Evolutionary conservation across 768 basidiomycete genomes (phyloP), one percentile per base, ranked within the genome.

Genomic region (Termitomyces sp.): DNA sequence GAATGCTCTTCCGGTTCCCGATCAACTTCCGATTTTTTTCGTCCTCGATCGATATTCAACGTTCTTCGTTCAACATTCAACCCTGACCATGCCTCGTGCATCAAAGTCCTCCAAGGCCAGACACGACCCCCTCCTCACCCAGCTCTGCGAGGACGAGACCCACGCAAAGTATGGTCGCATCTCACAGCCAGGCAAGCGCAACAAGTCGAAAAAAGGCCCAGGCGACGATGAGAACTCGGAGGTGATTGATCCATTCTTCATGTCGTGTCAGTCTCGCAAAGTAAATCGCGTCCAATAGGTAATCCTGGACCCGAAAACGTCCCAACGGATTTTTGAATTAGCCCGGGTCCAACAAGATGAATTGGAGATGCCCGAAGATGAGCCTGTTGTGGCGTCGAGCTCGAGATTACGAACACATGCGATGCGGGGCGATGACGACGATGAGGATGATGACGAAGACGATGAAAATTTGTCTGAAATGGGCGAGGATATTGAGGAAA

Each of bases 301-400:
- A 43, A 83, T 85, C 19, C 69, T 95, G 59, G 91, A 94, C 67
- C 81, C 87, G 3, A 92, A 89, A 72, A 89, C 87, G 6, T 96
- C 94, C 0, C 79, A 81, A 58, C 87, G 85, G 63, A 97, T 99
- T 48, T 89, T 99, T 62, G 90, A 95, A 69, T 83, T 99, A 54
- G 96, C 96, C 16, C 81, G 83, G 67, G 88, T 91, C 63, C 96
- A 99, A 71, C 95, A 98, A 72, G 88, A 93, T 68, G 95, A 98
- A 67, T 72, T 95, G 4, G 85, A 84, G 53, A 79, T 84, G 63
- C 75, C 76, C 17, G 81, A 83, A 19, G 78, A 76, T 19, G 74
- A 75, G 19, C 72, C 75, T 12, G 63, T 69, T 29, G 65, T 63
- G 35, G 64, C 73, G 47, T 55, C 56, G 14, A 67, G 73, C 54